phyloP scores from a whole-genome alignment of 2,329 filamentous ascomycete genomes.

The Talaromyces funiculosus region DNA sequence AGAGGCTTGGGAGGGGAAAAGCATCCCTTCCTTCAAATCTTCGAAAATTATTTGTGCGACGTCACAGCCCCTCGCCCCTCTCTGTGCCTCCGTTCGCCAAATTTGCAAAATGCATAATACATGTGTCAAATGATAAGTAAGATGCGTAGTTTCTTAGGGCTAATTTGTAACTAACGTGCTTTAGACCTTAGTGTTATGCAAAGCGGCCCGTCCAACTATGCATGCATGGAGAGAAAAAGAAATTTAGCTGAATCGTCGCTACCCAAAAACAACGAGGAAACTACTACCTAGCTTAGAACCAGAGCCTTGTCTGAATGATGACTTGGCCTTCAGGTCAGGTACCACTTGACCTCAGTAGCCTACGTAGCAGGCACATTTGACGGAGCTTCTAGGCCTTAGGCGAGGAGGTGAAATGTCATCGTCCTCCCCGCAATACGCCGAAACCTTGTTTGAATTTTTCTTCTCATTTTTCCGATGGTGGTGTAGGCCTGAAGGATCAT shows the following conservation, averaged over 20 bases:
- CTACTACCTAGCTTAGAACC: background rate
- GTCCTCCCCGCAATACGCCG: background rate
- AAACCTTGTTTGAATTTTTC: background rate
- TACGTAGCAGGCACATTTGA: background rate
- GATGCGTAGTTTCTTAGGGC: conserved; percentile 1
- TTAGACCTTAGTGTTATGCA: conserved; percentile 11
- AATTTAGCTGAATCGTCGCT: background rate
- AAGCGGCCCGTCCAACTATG: conserved; percentile 14
- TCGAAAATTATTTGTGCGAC: background rate
- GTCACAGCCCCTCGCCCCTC: conserved; percentile 1
- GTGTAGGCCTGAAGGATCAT: background rate
- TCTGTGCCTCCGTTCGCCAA: background rate
- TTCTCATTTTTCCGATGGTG: background rate
- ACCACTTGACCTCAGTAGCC: background rate
- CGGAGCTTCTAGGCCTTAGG: background rate
- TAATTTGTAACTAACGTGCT: background rate
- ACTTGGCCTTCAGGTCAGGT: background rate
- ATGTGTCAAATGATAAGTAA: background rate
- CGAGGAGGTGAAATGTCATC: background rate
- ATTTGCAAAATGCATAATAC: background rate
- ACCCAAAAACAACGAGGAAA: background rate
- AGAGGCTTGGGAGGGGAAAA: background rate
- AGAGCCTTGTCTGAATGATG: background rate
- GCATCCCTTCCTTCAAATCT: background rate
- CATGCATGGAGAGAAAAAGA: conserved; percentile 3